phyloP scores from a whole-genome alignment of 2,329 filamentous ascomycete genomes.

The Penicillium sp. region DNA sequence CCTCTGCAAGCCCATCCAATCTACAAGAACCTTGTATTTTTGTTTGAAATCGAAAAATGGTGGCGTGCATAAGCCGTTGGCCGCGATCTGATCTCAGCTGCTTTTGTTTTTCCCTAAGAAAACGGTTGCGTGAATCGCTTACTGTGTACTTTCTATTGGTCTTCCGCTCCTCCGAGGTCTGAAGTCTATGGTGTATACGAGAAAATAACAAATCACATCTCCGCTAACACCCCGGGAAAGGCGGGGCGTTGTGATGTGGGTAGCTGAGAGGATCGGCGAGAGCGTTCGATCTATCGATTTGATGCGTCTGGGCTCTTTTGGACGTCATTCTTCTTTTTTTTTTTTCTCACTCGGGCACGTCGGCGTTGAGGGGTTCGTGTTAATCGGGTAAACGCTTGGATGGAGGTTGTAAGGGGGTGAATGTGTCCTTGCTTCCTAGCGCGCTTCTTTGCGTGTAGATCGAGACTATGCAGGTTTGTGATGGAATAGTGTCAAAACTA shows the following conservation, averaged over 20 bases:
- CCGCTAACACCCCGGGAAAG: background rate
- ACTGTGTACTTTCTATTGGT: background rate
- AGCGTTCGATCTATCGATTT: conserved; percentile 1
- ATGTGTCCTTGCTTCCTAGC: conserved; percentile 3
- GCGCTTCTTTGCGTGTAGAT: background rate
- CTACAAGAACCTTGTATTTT: background rate
- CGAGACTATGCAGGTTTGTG: background rate
- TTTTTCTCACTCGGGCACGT: background rate
- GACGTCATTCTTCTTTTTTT: background rate
- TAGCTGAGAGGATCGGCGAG: background rate
- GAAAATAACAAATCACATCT: background rate
- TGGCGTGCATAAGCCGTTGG: conserved; percentile 10
- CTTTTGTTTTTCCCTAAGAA: background rate
- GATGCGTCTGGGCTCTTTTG: background rate
- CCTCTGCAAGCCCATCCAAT: background rate
- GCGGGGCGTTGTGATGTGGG: background rate
- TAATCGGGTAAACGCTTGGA: background rate
- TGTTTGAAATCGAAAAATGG: background rate
- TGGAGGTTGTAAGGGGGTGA: background rate
- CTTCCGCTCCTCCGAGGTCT: background rate
- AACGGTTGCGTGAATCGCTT: background rate
- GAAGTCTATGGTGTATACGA: background rate
- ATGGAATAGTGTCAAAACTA: background rate
- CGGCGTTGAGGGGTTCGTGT: background rate
- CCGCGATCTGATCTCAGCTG: conserved; percentile 3